Evolutionary conservation across 345 rosid species (phyloP).

Genomic region (Barbarea vulgaris): DNA sequence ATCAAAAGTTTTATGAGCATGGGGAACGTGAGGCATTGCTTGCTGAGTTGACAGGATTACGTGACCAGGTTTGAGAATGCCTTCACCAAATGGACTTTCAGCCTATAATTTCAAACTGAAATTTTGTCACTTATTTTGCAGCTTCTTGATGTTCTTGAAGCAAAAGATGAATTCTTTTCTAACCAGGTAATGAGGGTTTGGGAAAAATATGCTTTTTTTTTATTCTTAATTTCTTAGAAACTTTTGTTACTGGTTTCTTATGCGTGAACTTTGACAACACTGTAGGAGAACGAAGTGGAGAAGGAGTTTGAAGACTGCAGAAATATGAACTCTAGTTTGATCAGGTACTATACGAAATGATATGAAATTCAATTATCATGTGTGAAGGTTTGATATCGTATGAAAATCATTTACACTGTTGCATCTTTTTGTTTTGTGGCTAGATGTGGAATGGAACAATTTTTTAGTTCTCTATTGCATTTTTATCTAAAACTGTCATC

Average conservation of each 20-base stretch:
- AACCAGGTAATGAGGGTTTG: constrained; percentile 48
- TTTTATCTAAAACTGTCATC: background rate
- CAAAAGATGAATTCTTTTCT: constrained; percentile 43
- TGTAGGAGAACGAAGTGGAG: constrained; percentile 56
- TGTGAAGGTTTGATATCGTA: constrained; percentile 19
- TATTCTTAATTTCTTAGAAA: constrained; percentile 23
- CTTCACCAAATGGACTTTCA: constrained; percentile 18
- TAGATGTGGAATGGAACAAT: background rate
- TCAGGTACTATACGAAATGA: constrained; percentile 51
- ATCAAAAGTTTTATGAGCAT: constrained; percentile 61
- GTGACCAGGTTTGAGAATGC: constrained; percentile 65
- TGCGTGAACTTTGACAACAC: constrained; percentile 11
- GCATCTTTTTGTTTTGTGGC: constrained; percentile 17
- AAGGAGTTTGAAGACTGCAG: constrained; percentile 72
- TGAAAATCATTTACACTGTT: constrained; percentile 21
- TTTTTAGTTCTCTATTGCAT: constrained; percentile 10
- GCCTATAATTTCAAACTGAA: constrained; percentile 7
- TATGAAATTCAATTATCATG: constrained; percentile 1
- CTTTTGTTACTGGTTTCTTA: constrained; percentile 32
- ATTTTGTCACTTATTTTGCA: constrained; percentile 37
- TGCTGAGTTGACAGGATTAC: constrained; percentile 69
- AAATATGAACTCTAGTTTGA: constrained; percentile 61
- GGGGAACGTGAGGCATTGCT: constrained; percentile 71
- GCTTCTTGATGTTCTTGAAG: constrained; percentile 58
- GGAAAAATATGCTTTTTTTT: constrained; percentile 13